Percentiles rank a stretch among this genome's conserved stretches.
Evolutionary conservation across 148 eudicot genomes (phyloP).

Genomic region (Spergularia bocconei): DNA sequence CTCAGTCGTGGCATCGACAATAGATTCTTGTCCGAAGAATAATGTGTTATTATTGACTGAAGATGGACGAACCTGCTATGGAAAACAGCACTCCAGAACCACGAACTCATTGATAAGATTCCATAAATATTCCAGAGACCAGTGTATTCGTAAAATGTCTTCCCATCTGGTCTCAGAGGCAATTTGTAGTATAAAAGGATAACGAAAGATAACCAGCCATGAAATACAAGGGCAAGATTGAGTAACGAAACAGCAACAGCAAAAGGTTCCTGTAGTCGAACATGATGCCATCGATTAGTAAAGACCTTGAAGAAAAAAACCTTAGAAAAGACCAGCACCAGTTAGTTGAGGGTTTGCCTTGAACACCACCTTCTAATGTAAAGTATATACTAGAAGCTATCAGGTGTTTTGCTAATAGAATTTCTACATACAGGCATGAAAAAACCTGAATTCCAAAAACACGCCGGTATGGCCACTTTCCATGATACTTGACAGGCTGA

Average conservation of each 20-base stretch:
- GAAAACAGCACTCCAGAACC: slow-evolving; percentile 82
- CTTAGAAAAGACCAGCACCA: not conserved
- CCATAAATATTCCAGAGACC: slow-evolving; percentile 78
- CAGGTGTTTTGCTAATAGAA: not conserved
- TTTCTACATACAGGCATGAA: not conserved
- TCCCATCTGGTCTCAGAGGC: slow-evolving; percentile 54
- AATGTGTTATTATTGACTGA: not conserved
- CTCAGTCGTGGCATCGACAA: no score
- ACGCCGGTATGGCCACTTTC: slow-evolving; percentile 70
- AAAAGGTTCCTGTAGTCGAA: slow-evolving; percentile 70
- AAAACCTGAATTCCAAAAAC: slow-evolving; percentile 68
- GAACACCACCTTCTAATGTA: not conserved
- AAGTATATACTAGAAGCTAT: not conserved
- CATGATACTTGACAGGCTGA: slow-evolving; percentile 67
- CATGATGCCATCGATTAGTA: not conserved
- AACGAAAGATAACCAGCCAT: slow-evolving; percentile 85
- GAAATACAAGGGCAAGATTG: slow-evolving; percentile 82
- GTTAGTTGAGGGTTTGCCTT: not conserved
- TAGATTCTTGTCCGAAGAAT: no score
- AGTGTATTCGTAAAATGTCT: slow-evolving; percentile 59
- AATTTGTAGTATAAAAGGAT: slow-evolving; percentile 68
- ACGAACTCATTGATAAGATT: slow-evolving; percentile 65
- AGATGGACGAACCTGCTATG: slow-evolving; percentile 55
- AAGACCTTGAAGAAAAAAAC: not conserved
- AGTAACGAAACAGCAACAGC: slow-evolving; percentile 75